These are phyloP conservation scores for Triangularia verruculosa DNA, from an alignment of 2,329 filamentous ascomycete species.

Conservation along the genomic window DNA sequence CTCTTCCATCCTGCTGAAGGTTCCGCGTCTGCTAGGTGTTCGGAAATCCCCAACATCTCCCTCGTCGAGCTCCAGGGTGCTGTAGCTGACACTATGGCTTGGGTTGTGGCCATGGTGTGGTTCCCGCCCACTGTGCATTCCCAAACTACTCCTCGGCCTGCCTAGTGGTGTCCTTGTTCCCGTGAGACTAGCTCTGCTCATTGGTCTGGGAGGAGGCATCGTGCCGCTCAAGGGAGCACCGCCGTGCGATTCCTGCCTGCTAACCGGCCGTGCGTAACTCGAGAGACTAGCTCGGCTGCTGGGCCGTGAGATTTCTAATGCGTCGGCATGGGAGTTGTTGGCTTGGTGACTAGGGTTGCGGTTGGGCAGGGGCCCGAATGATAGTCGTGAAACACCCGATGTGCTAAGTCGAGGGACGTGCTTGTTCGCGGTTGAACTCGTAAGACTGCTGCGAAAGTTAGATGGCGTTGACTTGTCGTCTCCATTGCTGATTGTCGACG, in stretches of 20 bases:
- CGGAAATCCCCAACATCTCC: constrained; percentile 39
- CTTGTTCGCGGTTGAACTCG: constrained; percentile 38
- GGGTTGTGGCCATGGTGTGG: constrained; percentile 58
- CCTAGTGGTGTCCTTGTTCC: constrained; percentile 63
- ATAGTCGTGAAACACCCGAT: constrained; percentile 60
- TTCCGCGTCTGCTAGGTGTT: constrained; percentile 56
- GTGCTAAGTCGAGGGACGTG: constrained; percentile 59
- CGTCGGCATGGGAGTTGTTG: constrained; percentile 25
- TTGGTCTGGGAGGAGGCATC: constrained; percentile 55
- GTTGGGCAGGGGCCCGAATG: constrained; percentile 60
- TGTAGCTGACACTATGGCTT: constrained; percentile 52
- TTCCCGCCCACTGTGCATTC: constrained; percentile 55
- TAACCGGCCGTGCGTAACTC: constrained; percentile 52
- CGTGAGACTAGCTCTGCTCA: constrained; percentile 61
- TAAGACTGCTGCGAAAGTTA: constrained; percentile 38
- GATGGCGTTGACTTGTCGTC: constrained; percentile 52
- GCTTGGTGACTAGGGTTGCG: constrained; percentile 43
- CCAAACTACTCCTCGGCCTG: constrained; percentile 69
- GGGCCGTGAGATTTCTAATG: constrained; percentile 58
- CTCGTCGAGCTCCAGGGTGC: constrained; percentile 50
- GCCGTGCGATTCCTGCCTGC: constrained; percentile 44
- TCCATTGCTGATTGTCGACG: constrained; percentile 36
- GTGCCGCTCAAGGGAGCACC: constrained; percentile 31
- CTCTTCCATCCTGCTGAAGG: constrained; percentile 50
- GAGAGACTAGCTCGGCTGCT: constrained; percentile 68